Evolutionary conservation across 1,139 yeast genomes (phyloP).

Genomic region (Wickerhamiella pararugosa): DNA sequence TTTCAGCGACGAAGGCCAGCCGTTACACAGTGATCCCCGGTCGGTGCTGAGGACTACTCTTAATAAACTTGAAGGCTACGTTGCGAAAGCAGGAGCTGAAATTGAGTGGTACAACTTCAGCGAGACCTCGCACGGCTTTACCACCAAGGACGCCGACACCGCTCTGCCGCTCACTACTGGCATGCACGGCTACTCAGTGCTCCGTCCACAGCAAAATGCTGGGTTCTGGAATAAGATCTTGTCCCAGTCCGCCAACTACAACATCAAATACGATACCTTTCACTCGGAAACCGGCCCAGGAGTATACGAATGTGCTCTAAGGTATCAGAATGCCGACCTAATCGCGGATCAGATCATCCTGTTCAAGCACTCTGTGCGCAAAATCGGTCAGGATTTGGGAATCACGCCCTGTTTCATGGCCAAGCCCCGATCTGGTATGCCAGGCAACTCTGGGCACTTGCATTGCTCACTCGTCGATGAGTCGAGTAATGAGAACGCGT

Average conservation of each 20-base stretch:
- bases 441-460: conserved; percentile 28
- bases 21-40: conserved; percentile 25
- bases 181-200: conserved; percentile 27
- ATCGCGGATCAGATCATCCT: conserved; percentile 25
- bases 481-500: conserved; percentile 20
- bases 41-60: conserved; percentile 18
- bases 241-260: conserved; percentile 17
- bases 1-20: conserved; percentile 19
- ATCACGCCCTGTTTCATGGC: conserved; percentile 28
- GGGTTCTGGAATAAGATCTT: conserved; percentile 22
- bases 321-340: conserved; percentile 19
- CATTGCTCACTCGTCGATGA: conserved; percentile 23
- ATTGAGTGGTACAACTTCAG: conserved; percentile 25
- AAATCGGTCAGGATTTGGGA: conserved; percentile 19
- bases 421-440: conserved; percentile 25
- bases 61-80: conserved; percentile 11
- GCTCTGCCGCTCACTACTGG: conserved; percentile 23
- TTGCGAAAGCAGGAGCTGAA: conserved; percentile 23
- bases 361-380: conserved; percentile 24
- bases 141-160: conserved; percentile 18
- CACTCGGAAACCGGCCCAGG: conserved; percentile 30
- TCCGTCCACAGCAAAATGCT: conserved; percentile 22
- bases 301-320: conserved; percentile 27
- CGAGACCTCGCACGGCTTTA: conserved; percentile 20
- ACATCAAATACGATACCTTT: conserved; percentile 25